These are phyloP conservation scores for Nicotiana rustica DNA, from an alignment of 305 asterid species.

Conservation along the genomic window DNA sequence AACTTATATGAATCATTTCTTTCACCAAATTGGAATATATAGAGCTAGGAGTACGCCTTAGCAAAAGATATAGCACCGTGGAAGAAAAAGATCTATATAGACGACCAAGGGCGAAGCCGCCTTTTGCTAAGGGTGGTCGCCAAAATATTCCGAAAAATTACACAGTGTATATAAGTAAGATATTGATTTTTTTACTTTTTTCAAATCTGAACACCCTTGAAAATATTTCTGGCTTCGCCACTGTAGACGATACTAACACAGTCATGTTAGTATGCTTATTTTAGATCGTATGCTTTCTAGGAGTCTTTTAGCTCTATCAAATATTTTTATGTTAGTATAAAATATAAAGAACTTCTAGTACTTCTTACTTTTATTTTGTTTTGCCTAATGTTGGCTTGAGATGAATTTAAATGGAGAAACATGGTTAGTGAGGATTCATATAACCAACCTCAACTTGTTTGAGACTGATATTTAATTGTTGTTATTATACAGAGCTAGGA, in stretches of 20 bases:
- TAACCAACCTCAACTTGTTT: neutral
- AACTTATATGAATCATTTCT: conserved; percentile 16
- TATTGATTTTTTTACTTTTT: no score
- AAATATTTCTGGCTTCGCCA: no score
- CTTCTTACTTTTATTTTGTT: neutral
- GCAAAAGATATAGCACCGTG: neutral
- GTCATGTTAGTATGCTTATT: neutral
- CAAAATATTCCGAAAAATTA: no score
- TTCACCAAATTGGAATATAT: conserved; percentile 20
- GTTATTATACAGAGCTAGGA: neutral
- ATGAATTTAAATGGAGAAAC: conserved; percentile 1
- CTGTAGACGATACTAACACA: neutral
- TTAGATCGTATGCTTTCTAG: neutral
- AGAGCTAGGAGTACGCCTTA: neutral
- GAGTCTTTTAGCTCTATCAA: neutral
- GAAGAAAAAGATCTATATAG: neutral
- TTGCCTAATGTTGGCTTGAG: neutral
- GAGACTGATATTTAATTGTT: neutral
- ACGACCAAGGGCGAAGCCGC: no score
- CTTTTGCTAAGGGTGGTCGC: no score
- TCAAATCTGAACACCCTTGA: no score
- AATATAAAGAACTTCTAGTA: neutral
- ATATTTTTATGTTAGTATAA: neutral
- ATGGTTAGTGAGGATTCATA: neutral
- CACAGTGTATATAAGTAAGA: no score